These are phyloP conservation scores for Suillus clintonianus DNA, from an alignment of 768 basidiomycete genomes.

Conservation along the genomic window DNA sequence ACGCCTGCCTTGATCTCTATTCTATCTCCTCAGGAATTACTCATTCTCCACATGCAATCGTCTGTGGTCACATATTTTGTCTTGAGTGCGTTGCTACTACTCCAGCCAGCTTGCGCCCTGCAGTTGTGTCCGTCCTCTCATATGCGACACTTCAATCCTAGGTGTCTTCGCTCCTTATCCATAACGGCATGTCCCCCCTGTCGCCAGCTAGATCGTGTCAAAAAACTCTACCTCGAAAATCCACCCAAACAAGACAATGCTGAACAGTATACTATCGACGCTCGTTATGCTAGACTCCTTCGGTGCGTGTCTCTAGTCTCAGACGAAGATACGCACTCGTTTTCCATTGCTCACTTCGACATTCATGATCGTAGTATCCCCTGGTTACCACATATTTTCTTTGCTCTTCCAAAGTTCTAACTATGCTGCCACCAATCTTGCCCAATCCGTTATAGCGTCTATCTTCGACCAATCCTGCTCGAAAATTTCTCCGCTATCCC, in stretches of 20 bases:
- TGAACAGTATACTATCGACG: constrained; percentile 42
- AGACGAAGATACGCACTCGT: constrained; percentile 45
- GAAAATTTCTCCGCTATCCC: too few species aligned
- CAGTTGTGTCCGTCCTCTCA: constrained; percentile 1
- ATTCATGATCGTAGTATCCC: constrained; percentile 63
- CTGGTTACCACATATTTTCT: constrained; percentile 49
- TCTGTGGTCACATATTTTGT: constrained; percentile 80
- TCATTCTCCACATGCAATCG: constrained; percentile 66
- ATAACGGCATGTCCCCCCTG: constrained; percentile 66
- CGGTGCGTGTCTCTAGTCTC: constrained; percentile 36
- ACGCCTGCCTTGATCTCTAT: constrained; percentile 73
- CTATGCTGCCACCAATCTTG: too few species aligned
- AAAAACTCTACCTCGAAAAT: constrained; percentile 66
- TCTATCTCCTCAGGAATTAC: constrained; percentile 45
- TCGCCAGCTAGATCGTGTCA: constrained; percentile 56
- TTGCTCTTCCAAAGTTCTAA: constrained; percentile 38
- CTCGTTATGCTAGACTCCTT: constrained; percentile 33
- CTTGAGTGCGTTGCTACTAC: constrained; percentile 47
- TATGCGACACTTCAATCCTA: constrained; percentile 22
- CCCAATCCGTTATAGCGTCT: too few species aligned
- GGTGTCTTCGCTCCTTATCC: constrained; percentile 54
- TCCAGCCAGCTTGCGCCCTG: constrained; percentile 4
- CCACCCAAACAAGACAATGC: constrained; percentile 37
- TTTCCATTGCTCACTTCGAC: constrained; percentile 68
- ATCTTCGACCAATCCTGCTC: too few species aligned